A percentile compares a stretch with the other conserved stretches of the same genome.
These are phyloP conservation scores for Suillus bovinus DNA, from an alignment of 768 basidiomycete species.

Conservation along the genomic window DNA sequence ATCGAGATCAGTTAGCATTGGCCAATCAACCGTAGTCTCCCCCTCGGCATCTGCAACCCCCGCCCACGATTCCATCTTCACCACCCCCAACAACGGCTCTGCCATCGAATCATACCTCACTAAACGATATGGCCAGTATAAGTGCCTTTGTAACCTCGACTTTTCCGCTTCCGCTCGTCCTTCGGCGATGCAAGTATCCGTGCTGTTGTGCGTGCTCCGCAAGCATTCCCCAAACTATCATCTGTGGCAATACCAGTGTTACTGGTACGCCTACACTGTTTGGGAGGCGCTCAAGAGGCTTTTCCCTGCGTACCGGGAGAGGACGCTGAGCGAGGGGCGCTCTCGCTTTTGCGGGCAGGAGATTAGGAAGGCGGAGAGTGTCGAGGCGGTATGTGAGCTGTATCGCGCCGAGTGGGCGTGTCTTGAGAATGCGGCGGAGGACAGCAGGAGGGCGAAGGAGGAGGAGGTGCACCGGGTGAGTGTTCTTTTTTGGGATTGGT, in stretches of 20 bases:
- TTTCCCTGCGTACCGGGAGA: neutral
- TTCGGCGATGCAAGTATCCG: too few relatives aligned
- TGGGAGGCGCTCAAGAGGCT: neutral
- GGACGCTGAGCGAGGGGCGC: neutral
- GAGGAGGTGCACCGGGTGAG: neutral
- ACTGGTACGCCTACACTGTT: neutral
- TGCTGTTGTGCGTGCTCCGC: too few relatives aligned
- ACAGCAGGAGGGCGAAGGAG: neutral
- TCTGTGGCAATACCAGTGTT: neutral
- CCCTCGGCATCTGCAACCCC: neutral
- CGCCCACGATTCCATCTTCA: neutral
- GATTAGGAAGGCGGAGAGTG: neutral
- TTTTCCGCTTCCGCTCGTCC: too few relatives aligned
- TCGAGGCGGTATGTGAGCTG: neutral
- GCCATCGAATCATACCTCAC: neutral
- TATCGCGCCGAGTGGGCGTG: neutral
- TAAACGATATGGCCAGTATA: neutral
- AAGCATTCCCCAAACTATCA: neutral
- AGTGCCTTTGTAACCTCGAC: neutral
- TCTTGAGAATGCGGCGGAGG: neutral
- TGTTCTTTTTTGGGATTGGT: neutral
- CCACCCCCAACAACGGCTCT: neutral
- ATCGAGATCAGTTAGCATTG: too few relatives aligned
- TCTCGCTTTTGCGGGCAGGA: neutral
- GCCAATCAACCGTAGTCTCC: neutral